These are phyloP conservation scores for Rhodotorula sp. DNA, from an alignment of 1,284 basidiomycete genomes.

Conservation along the genomic window DNA sequence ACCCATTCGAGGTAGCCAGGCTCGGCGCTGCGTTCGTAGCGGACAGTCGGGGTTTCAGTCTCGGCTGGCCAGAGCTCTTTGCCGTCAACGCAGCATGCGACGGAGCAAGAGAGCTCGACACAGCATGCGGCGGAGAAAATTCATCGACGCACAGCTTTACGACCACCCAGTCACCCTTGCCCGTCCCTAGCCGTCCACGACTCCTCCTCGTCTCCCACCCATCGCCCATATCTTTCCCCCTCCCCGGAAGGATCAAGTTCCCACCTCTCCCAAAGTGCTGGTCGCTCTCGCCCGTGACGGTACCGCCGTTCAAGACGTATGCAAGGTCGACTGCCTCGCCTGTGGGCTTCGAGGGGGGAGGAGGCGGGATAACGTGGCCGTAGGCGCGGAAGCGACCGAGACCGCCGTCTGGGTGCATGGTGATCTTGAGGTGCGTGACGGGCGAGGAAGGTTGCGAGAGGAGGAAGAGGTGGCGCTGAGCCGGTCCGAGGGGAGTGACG, in stretches of 20 bases:
- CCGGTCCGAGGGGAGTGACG: constrained; percentile 71
- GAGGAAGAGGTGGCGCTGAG: constrained; percentile 79
- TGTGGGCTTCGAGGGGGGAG: constrained; percentile 21
- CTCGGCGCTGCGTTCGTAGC: constrained; percentile 56
- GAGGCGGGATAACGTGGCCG: constrained; percentile 61
- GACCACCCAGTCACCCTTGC: constrained; percentile 86
- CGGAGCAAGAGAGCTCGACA: constrained; percentile 1
- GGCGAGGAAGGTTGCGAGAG: constrained; percentile 55
- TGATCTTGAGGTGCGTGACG: constrained; percentile 82
- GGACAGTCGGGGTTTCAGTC: neutral
- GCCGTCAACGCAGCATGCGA: too few relatives aligned
- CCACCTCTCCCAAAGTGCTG: constrained; percentile 92
- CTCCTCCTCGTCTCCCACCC: constrained; percentile 98
- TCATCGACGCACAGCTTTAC: constrained; percentile 66
- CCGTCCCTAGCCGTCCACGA: constrained; percentile 57
- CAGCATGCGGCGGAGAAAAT: too few relatives aligned
- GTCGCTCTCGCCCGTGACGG: constrained; percentile 68
- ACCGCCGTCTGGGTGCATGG: constrained; percentile 96
- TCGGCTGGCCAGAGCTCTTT: neutral
- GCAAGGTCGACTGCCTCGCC: constrained; percentile 72
- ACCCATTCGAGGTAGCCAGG: constrained; percentile 70
- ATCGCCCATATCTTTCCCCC: constrained; percentile 82
- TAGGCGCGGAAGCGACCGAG: constrained; percentile 53
- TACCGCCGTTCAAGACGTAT: constrained; percentile 84
- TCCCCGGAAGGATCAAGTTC: constrained; percentile 86